phyloP scores from a whole-genome alignment of 495 filamentous ascomycete species.

The Aspergillus bertholletiae region DNA sequence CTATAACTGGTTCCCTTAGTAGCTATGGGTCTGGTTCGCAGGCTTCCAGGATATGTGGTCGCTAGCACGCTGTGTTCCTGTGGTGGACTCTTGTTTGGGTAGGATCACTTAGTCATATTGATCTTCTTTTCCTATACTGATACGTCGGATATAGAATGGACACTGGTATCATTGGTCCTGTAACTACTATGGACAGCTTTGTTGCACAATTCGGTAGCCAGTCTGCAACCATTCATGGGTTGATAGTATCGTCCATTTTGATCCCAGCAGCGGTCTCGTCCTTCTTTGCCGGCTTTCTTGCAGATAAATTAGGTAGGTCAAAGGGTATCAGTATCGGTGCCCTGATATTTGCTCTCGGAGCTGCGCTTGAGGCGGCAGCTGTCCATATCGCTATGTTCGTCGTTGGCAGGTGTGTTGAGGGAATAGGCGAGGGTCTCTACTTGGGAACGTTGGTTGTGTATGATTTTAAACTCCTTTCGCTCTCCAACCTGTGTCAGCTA shows the following conservation, averaged over 20 bases:
- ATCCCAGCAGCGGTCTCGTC: constrained; percentile 59
- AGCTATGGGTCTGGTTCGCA: constrained; percentile 4
- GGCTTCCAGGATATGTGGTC: constrained; percentile 16
- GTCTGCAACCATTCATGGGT: constrained; percentile 53
- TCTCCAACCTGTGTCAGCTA: background rate
- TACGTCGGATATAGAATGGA: background rate
- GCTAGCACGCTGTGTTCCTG: constrained; percentile 17
- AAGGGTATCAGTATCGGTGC: constrained; percentile 50
- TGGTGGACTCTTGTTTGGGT: constrained; percentile 19
- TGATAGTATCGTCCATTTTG: constrained; percentile 62
- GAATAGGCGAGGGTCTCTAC: constrained; percentile 58
- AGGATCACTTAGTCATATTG: background rate
- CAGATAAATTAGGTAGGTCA: constrained; percentile 56
- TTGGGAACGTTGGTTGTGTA: constrained; percentile 52
- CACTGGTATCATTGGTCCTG: background rate
- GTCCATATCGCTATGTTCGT: constrained; percentile 51
- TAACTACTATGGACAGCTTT: constrained; percentile 46
- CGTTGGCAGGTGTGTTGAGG: constrained; percentile 51
- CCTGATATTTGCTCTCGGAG: constrained; percentile 52
- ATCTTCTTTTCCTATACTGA: background rate
- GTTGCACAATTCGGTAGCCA: constrained; percentile 42
- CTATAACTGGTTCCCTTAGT: background rate
- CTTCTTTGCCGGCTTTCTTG: constrained; percentile 59
- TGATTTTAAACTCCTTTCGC: background rate
- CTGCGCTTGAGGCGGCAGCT: constrained; percentile 46